phyloP scores from a whole-genome alignment of 2,329 filamentous ascomycete genomes.

The Akanthomyces dipterigenus region DNA sequence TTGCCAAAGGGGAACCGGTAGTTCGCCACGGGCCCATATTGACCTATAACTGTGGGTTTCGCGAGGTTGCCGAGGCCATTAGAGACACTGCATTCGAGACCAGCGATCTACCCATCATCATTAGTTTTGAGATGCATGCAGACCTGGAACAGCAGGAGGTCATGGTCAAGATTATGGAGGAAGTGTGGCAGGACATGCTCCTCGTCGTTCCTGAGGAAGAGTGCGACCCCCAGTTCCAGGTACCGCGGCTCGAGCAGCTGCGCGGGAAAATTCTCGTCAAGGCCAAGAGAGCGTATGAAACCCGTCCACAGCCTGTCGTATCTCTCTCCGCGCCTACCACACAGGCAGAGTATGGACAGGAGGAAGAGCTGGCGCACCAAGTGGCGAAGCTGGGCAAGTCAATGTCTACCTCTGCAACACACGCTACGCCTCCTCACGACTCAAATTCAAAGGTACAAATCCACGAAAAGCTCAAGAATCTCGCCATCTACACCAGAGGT shows the following conservation, averaged over 20 bases:
- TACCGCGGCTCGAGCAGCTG: constrained; percentile 66
- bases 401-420: background rate
- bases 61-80: constrained; percentile 77
- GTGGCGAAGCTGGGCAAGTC: background rate
- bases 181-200: constrained; percentile 73
- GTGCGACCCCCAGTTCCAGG: constrained; percentile 44
- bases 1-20: constrained; percentile 58
- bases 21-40: constrained; percentile 80
- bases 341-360: constrained; percentile 20
- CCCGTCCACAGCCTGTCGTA: constrained; percentile 14
- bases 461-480: constrained; percentile 60
- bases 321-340: constrained; percentile 11
- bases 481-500: constrained; percentile 83
- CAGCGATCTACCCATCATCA: constrained; percentile 75
- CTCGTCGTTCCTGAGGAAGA: constrained; percentile 52
- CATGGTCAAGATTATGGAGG: constrained; percentile 91
- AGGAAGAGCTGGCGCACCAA: background rate
- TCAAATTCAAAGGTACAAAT: constrained; percentile 49
- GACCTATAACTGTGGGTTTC: constrained; percentile 79
- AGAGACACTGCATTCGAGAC: constrained; percentile 69
- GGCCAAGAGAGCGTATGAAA: constrained; percentile 54
- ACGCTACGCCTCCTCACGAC: constrained; percentile 4
- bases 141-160: constrained; percentile 74
- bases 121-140: constrained; percentile 89
- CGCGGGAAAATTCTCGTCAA: constrained; percentile 77